phyloP scores from a whole-genome alignment of 1,284 basidiomycete species.

The Sutorius eximius region DNA sequence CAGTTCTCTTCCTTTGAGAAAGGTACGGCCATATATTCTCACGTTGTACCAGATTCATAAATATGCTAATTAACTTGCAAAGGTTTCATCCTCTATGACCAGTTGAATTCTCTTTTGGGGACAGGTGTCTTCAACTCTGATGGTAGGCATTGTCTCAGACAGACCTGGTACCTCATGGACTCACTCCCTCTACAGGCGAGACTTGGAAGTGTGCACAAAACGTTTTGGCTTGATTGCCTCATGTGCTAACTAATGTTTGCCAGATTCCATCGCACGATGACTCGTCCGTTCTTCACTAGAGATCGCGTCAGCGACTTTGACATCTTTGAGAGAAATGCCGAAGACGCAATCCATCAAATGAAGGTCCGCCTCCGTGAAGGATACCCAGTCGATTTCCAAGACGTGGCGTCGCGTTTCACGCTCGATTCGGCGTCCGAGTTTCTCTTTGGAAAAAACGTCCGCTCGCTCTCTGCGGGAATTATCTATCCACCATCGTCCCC shows the following conservation, averaged over 20 bases:
- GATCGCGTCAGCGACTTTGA: constrained; percentile 57
- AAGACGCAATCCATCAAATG: constrained; percentile 42
- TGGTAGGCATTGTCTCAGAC: constrained; percentile 34
- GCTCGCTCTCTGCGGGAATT: constrained; percentile 38
- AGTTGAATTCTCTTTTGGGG: constrained; percentile 44
- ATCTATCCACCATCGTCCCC: constrained; percentile 37
- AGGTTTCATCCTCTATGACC: constrained; percentile 26
- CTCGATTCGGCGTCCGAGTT: constrained; percentile 52
- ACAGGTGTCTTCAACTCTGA: constrained; percentile 63
- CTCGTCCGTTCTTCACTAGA: constrained; percentile 56
- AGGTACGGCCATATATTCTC: constrained; percentile 27
- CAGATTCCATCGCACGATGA: constrained; percentile 58
- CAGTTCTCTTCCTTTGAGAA: constrained; percentile 46
- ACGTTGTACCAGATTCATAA: not conserved
- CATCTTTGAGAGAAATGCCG: constrained; percentile 49
- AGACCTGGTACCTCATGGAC: not conserved
- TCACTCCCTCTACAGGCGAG: constrained; percentile 38
- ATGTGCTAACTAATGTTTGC: not conserved
- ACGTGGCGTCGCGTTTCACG: constrained; percentile 46
- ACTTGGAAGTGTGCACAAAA: constrained; percentile 48
- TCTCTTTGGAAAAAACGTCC: constrained; percentile 45
- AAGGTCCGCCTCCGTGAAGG: constrained; percentile 43
- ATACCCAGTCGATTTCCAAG: constrained; percentile 52
- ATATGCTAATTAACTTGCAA: constrained; percentile 5
- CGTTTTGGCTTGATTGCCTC: not conserved